Evolutionary conservation across 257 asterid species (phyloP), one percentile per base, ranked within the genome.

Genomic region (Cordia subcordata): DNA sequence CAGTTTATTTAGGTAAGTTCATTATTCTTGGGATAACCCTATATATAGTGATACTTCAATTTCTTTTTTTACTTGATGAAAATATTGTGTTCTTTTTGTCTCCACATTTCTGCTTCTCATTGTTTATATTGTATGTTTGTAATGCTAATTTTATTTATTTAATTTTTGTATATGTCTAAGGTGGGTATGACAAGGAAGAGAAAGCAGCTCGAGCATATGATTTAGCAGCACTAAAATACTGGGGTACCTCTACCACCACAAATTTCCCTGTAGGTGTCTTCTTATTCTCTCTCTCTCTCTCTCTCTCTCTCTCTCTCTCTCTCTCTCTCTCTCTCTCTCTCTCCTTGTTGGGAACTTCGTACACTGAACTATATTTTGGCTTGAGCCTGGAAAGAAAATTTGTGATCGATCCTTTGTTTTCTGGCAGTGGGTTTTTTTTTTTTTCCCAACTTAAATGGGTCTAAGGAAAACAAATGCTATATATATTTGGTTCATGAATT

Each of bases 141-240:
- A 27, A 1, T 27, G 3, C 35, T 27, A 47, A 15, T 47, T 14
- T 4, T 21, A 17, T 5, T 49, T 16, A 15, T 47, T 14, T 4
- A 22, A 17, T 5, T 49, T 16, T 49, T 2, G 10, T 49, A 10
- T 21, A 10, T 20, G 27, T 22, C 0, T 22, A 22, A 90, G 96
- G 96, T 16, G 97, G 97, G 5, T 90, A 90, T 78, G 97, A 90
- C 68, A 90, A 90, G 68, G 97, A 90, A 77, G 96, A 90, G 10
- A 90, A 90, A 64, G 97, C 97, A 53, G 97, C 97, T 33, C 70
- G 95, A 57, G 76, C 97, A 38, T 89, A 89, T 65, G 96, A 89
- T 80, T 86, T 89, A 76, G 96, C 96, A n/a, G 96, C 95, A 53
- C 62, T 89, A 58, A 89, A 86, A 40, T 89, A 89, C 49, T 86